phyloP scores from a whole-genome alignment of 116 monocot species.

The Posidonia oceanica region DNA sequence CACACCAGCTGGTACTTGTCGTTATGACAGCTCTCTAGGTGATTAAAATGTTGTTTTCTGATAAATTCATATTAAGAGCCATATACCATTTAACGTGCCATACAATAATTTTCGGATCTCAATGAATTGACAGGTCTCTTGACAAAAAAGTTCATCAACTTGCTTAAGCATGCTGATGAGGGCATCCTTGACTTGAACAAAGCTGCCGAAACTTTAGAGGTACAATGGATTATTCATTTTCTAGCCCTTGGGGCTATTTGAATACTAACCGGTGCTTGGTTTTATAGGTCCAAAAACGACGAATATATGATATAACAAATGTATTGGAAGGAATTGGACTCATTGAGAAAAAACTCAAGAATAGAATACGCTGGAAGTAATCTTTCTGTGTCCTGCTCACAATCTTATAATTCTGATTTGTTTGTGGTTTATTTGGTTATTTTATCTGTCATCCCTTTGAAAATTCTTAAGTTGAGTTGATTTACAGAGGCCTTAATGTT shows the following conservation, averaged over 20 bases:
- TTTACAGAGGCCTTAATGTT: constrained; percentile 59
- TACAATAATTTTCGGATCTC: background rate
- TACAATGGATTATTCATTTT: background rate
- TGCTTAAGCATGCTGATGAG: constrained; percentile 78
- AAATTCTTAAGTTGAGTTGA: background rate
- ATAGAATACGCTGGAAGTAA: constrained; percentile 86
- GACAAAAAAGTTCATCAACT: constrained; percentile 86
- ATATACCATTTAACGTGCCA: no score
- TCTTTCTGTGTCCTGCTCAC: constrained; percentile 1
- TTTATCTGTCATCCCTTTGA: background rate
- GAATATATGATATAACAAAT: constrained; percentile 88
- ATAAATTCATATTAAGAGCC: background rate
- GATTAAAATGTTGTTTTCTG: constrained; percentile 1
- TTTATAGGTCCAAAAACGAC: constrained; percentile 62
- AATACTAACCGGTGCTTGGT: background rate
- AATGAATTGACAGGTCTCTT: constrained; percentile 45
- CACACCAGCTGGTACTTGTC: constrained; percentile 36
- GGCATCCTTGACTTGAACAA: constrained; percentile 93
- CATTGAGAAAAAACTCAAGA: constrained; percentile 75
- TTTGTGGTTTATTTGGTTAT: background rate
- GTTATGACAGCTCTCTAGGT: constrained; percentile 53
- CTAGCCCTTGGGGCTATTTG: no score
- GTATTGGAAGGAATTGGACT: constrained; percentile 83
- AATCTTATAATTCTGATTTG: background rate
- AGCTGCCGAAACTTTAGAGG: constrained; percentile 86